phyloP scores from a whole-genome alignment of 495 filamentous ascomycete genomes.

The Hypoxylon lenormandii region DNA sequence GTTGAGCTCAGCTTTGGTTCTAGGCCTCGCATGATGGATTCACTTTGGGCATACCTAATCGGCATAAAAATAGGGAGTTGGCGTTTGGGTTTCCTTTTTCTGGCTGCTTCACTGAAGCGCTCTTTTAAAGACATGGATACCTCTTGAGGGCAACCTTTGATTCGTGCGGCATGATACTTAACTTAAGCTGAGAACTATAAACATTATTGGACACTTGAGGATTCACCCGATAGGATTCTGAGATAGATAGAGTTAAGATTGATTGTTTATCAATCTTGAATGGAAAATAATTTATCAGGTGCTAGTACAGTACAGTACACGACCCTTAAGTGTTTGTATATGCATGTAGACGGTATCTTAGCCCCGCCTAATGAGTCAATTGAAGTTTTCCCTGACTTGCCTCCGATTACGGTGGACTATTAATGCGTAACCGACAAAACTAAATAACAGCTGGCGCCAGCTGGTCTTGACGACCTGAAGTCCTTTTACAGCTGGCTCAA shows the following conservation, averaged over 20 bases:
- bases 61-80: constrained; percentile 26
- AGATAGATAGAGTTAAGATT: background rate
- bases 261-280: no score
- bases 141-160: background rate
- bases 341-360: constrained; percentile 23
- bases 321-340: background rate
- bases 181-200: background rate
- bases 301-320: no score
- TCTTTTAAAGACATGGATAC: background rate
- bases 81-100: constrained; percentile 27
- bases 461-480: no score
- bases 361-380: constrained; percentile 34
- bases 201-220: constrained; percentile 5
- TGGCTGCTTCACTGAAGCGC: background rate
- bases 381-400: constrained; percentile 28
- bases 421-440: no score
- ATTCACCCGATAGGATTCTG: background rate
- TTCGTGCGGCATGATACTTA: background rate
- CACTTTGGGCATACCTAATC: constrained; percentile 12
- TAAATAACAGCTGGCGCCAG: no score
- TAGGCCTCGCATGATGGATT: constrained; percentile 25
- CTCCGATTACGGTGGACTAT: no score
- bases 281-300: no score
- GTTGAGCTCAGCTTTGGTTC: constrained; percentile 9
- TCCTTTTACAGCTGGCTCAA: no score